These are phyloP conservation scores for Globisporangium sylvaticum DNA, from an alignment of 352 stramenopile species.

Conservation along the genomic window DNA sequence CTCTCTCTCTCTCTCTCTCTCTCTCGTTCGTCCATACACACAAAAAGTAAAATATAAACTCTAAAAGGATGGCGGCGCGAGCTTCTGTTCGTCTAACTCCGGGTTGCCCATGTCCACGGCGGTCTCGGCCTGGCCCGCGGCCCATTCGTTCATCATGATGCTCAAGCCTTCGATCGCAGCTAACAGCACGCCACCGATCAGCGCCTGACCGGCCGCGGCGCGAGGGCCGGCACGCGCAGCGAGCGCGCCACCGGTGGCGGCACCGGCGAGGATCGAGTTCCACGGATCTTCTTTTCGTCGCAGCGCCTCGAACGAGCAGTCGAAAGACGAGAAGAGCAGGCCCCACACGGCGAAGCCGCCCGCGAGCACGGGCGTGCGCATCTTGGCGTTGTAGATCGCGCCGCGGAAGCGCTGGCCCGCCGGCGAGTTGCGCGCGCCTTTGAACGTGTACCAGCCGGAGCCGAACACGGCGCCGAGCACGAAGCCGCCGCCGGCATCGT, in stretches of 20 bases:
- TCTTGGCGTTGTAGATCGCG: constrained; percentile 93
- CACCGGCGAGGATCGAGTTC: constrained; percentile 98
- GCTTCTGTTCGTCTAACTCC: constrained; percentile 79
- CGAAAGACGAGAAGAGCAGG: constrained; percentile 96
- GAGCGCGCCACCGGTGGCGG: constrained; percentile 94
- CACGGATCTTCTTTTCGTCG: constrained; percentile 99
- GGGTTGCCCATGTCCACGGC: constrained; percentile 48
- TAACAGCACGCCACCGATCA: constrained; percentile 94
- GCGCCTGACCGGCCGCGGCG: constrained; percentile 90
- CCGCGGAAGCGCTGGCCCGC: constrained; percentile 87
- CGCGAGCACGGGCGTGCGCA: constrained; percentile 91
- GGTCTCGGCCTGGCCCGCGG: constrained; percentile 55
- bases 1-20: no score
- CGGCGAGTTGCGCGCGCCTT: constrained; percentile 92
- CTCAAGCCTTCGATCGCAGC: constrained; percentile 97
- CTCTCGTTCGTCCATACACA: constrained; percentile 3
- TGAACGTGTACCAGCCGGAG: constrained; percentile 95
- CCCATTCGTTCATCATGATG: constrained; percentile 93
- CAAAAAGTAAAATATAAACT: constrained; percentile 19
- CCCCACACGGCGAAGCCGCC: constrained; percentile 96
- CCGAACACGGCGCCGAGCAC: constrained; percentile 94
- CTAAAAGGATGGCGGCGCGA: constrained; percentile 83
- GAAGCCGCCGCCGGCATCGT: constrained; percentile 98
- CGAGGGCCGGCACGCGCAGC: constrained; percentile 93
- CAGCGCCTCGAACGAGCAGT: constrained; percentile 96